A percentile compares a stretch with the other conserved stretches of the same genome.
phyloP scores from a whole-genome alignment of 257 asterid genomes.

The Nicotiana attenuata region DNA sequence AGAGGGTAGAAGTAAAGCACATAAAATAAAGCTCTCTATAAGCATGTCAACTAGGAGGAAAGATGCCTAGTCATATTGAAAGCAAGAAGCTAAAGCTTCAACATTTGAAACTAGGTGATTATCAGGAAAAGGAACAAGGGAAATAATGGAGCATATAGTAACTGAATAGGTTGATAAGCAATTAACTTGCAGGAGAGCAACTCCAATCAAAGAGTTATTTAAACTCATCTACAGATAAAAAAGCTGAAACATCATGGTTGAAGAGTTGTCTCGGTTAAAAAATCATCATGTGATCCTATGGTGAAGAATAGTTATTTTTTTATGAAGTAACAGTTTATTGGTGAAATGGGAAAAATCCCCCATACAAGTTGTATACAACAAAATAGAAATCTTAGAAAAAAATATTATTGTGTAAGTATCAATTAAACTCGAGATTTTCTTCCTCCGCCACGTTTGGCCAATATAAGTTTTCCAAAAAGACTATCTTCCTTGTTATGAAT shows the following conservation, averaged over 20 bases:
- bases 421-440: neutral
- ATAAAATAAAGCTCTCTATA: neutral
- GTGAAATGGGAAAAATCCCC: neutral
- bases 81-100: neutral
- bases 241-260: neutral
- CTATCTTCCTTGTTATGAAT: neutral
- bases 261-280: neutral
- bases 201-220: neutral
- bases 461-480: neutral
- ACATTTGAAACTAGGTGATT: neutral
- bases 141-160: neutral
- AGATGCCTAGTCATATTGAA: neutral
- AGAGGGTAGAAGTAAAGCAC: neutral
- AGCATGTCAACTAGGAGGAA: neutral
- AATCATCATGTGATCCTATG: neutral
- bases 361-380: neutral
- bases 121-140: neutral
- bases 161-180: neutral
- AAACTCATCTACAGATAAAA: neutral
- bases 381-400: neutral
- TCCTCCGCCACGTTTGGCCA: neutral
- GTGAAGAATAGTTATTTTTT: neutral
- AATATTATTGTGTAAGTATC: neutral
- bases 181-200: neutral
- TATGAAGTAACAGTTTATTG: neutral